Percentiles rank a stretch among this genome's conserved stretches.
Conservation (phyloP, 2,329 filamentous ascomycete species). For the Biscogniauxia sp. region DNA sequence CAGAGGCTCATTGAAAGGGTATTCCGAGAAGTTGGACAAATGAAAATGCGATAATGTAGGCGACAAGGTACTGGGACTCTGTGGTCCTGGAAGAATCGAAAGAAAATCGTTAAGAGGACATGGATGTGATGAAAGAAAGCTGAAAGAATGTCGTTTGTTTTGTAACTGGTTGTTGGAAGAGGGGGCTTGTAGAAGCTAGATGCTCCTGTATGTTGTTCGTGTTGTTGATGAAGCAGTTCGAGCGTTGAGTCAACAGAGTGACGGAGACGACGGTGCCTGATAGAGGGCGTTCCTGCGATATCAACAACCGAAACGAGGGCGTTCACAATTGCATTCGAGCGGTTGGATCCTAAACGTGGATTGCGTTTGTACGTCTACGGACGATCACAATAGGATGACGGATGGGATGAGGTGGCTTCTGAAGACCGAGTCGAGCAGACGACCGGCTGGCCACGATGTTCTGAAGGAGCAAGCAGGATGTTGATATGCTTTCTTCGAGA, state of each 20-base stretch:
- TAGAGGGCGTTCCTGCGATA: slow-evolving; percentile 26
- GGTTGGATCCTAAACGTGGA: slow-evolving; percentile 6
- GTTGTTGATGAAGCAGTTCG: slow-evolving; percentile 20
- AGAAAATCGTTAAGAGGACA: slow-evolving; percentile 44
- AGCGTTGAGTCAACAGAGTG: slow-evolving; percentile 26
- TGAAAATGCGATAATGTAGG: slow-evolving; percentile 30
- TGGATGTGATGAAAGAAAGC: slow-evolving; percentile 34
- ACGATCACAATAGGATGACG: slow-evolving; percentile 14
- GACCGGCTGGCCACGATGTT: slow-evolving; percentile 26
- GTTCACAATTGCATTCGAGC: slow-evolving; percentile 30
- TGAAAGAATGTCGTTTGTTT: slow-evolving; percentile 30
- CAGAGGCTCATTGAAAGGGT: slow-evolving; percentile 45
- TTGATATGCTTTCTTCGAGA: slow-evolving; percentile 31
- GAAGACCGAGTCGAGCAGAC: slow-evolving; percentile 23
- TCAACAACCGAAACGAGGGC: slow-evolving; percentile 26
- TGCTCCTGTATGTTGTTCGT: slow-evolving; percentile 20
- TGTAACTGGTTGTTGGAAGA: slow-evolving; percentile 21
- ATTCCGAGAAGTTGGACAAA: slow-evolving; percentile 37
- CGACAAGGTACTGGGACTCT: slow-evolving; percentile 29
- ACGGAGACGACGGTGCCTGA: slow-evolving; percentile 25
- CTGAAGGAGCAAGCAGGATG: slow-evolving; percentile 7
- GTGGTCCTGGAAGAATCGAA: slow-evolving; percentile 33
- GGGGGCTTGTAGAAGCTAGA: slow-evolving; percentile 4
- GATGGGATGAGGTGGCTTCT: slow-evolving; percentile 21
- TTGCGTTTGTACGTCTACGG: slow-evolving; percentile 11